Evolutionary conservation across 495 filamentous ascomycete species (phyloP).

Genomic region (Jackrogersella multiformis): DNA sequence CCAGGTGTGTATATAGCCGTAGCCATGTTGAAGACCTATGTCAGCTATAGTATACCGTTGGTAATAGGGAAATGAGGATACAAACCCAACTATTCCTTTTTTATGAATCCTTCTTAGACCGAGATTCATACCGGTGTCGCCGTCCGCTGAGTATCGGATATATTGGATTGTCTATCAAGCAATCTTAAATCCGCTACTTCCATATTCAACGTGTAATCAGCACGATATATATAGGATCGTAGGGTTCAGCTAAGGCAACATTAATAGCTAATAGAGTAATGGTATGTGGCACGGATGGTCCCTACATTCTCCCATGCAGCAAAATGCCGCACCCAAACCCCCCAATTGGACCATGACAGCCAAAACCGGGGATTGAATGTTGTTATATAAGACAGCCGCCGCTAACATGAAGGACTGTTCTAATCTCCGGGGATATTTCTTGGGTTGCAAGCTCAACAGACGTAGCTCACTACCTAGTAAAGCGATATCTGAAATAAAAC

Average conservation of each 20-base stretch:
- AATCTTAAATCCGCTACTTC: background rate
- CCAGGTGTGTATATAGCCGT: background rate
- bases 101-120: constrained; percentile 18
- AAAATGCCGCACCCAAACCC: background rate
- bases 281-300: background rate
- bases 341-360: background rate
- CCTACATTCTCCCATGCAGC: background rate
- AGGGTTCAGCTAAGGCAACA: background rate
- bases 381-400: background rate
- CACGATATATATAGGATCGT: too few species aligned
- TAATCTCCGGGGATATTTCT: background rate
- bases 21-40: background rate
- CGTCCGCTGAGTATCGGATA: background rate
- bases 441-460: background rate
- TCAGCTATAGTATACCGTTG: constrained; percentile 13
- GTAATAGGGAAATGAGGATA: background rate
- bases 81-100: constrained; percentile 5
- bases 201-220: background rate
- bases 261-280: background rate
- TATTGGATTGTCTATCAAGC: background rate
- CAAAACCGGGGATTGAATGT: background rate
- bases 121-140: background rate
- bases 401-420: background rate
- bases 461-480: background rate
- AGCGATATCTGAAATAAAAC: too few species aligned